A percentile compares a stretch with the other conserved stretches of the same genome.
These are phyloP conservation scores for Phoenix dactylifera DNA, from an alignment of 176 grass and related monocot genomes.

Conservation along the genomic window DNA sequence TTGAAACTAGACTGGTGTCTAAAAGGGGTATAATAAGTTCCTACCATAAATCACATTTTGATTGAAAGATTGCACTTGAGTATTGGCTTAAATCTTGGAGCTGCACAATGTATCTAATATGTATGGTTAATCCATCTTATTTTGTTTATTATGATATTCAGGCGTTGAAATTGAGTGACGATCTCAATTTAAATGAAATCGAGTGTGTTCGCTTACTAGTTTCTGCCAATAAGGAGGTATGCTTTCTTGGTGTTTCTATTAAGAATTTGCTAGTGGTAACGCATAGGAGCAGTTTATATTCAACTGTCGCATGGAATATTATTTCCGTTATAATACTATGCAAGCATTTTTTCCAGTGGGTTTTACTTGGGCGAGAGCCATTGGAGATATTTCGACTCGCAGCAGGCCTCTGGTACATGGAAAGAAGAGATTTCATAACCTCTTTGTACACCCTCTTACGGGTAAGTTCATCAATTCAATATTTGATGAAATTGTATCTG, in stretches of 20 bases:
- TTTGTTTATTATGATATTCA: conserved; percentile 28
- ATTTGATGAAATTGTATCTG: too few relatives aligned
- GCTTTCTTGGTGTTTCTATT: conserved; percentile 1
- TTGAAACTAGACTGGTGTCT: too few relatives aligned
- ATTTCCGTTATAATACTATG: too few relatives aligned
- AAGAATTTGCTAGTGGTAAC: too few relatives aligned
- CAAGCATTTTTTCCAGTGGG: conserved; percentile 44
- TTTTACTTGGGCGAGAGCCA: conserved; percentile 76
- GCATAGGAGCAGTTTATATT: too few relatives aligned
- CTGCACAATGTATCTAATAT: too few relatives aligned
- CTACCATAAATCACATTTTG: too few relatives aligned
- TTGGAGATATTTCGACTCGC: conserved; percentile 86
- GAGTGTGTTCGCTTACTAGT: conserved; percentile 93
- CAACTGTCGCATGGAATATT: too few relatives aligned
- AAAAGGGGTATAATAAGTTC: too few relatives aligned
- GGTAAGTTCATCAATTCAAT: conserved; percentile 27
- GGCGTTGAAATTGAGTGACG: conserved; percentile 90
- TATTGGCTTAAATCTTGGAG: neutral
- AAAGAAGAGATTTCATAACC: conserved; percentile 93
- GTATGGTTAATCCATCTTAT: conserved; percentile 3
- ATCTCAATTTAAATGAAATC: conserved; percentile 93
- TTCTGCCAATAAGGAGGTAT: conserved; percentile 75
- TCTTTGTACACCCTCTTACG: conserved; percentile 86
- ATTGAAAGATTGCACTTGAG: neutral
- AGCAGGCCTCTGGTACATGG: conserved; percentile 96